Percentiles rank a stretch among this genome's conserved stretches.
These are phyloP conservation scores for Marsdenia floribunda DNA, from an alignment of 257 asterid genomes.

Conservation along the genomic window DNA sequence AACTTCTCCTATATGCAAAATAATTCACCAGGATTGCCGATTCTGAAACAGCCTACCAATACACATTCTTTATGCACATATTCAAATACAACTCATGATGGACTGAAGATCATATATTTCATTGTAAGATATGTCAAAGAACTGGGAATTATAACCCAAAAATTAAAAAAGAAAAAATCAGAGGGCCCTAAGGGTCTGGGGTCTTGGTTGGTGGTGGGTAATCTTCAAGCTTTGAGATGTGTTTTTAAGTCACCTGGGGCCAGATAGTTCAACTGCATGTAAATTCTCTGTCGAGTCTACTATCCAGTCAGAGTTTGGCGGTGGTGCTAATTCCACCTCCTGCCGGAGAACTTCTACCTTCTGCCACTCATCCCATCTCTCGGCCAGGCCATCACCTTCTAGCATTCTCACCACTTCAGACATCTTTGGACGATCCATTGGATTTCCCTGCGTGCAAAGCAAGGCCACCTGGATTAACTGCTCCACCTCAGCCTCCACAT, in stretches of 20 bases:
- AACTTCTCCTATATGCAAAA: constrained; percentile 23
- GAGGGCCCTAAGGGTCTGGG: constrained; percentile 22
- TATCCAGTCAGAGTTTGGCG: constrained; percentile 40
- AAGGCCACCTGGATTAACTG: constrained; percentile 50
- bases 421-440: constrained; percentile 54
- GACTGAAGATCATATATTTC: constrained; percentile 14
- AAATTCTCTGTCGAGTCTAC: constrained; percentile 50
- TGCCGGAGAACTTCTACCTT: constrained; percentile 56
- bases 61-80: constrained; percentile 38
- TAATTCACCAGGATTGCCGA: constrained; percentile 12
- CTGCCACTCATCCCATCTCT: constrained; percentile 60
- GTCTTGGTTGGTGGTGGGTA: background rate
- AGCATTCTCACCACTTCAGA: constrained; percentile 51
- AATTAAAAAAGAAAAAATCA: background rate
- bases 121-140: constrained; percentile 3
- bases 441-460: constrained; percentile 46
- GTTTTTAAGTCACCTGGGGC: constrained; percentile 40
- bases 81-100: constrained; percentile 20
- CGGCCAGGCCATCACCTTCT: constrained; percentile 54
- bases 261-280: constrained; percentile 48
- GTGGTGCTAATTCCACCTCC: constrained; percentile 44
- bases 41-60: constrained; percentile 21
- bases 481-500: constrained; percentile 45
- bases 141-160: constrained; percentile 9
- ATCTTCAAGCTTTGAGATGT: background rate